Evolutionary conservation across 345 rosid species (phyloP).

Genomic region (Tarenaya hassleriana): DNA sequence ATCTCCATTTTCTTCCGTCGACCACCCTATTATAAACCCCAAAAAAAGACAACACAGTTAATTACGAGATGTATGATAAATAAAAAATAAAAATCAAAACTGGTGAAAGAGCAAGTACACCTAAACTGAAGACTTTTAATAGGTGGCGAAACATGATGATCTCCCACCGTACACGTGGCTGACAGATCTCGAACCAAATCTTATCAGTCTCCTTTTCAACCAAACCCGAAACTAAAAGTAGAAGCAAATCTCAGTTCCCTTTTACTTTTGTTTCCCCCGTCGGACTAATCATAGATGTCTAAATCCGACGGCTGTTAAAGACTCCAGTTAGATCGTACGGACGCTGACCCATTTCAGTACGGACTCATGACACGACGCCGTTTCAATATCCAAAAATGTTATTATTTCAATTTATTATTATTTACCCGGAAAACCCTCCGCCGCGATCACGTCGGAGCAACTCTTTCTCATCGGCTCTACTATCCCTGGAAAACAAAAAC

Average conservation of each 20-base stretch:
- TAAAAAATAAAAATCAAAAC: conserved; percentile 3
- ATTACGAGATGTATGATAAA: not conserved
- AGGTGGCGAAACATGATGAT: conserved; percentile 1
- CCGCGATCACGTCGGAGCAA: conserved; percentile 57
- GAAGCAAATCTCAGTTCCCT: conserved; percentile 3
- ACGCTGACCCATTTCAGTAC: not conserved
- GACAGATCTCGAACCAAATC: conserved; percentile 22
- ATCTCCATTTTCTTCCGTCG: conserved; percentile 33
- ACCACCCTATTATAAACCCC: conserved; percentile 37
- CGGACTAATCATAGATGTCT: conserved; percentile 20
- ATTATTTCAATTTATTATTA: not conserved
- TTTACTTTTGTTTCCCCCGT: conserved; percentile 14
- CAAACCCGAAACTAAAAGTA: conserved; percentile 2
- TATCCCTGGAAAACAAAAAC: conserved; percentile 23
- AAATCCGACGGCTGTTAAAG: conserved; percentile 30
- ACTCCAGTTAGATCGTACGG: conserved; percentile 14
- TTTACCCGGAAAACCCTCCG: conserved; percentile 59
- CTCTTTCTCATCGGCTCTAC: conserved; percentile 54
- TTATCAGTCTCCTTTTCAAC: conserved; percentile 11
- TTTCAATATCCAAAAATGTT: too few relatives aligned
- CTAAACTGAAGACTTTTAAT: conserved; percentile 27
- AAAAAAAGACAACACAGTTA: not conserved
- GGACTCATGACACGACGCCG: not conserved
- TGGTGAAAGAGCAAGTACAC: conserved; percentile 32
- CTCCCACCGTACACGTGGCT: conserved; percentile 36